Base-by-base conservation (phyloP, 2,329 filamentous ascomycete species). In the Ophiocordyceps australis region DNA sequence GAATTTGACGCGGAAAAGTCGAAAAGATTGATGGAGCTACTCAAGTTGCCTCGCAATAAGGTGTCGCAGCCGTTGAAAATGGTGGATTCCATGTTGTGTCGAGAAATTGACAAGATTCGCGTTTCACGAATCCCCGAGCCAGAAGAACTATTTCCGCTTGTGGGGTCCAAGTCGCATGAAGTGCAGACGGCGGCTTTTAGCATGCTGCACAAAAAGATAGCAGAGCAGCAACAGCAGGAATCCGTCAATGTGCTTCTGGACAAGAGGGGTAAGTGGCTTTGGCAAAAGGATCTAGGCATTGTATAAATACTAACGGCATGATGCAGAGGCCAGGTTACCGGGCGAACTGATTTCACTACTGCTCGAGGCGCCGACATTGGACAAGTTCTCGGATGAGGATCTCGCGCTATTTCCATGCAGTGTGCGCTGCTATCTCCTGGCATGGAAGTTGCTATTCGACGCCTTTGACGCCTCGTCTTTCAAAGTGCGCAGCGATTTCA, bases 381-480 rank as follows among this genome's bases (percentile, higher is more conserved):
- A 76, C n/a, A 59, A 60, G 9, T 66, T 82, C 23, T 59, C 65
- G 0, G 70, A 78, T 24, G 65, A 74, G 7, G 57, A 64, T 19
- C 69, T 83, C 14, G 62, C 72, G 5, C 58, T 66, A 11, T 77
- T 85, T 38, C 82, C 82, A 9, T 55, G 69, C 1, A 43, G 65
- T 0, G 58, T 93, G 24, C 70, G 82, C 27, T 71, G 74, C 8
- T 98, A 94, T 41, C 60, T 98, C 3, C 58, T 93, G 16, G 78
- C 81, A 9, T 98, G 89, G 89, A 69, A 80, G 34, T 59, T 95
- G 2, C 63, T 94, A 1, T 95, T 92, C 42, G 82, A 92, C 38
- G 75, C 86, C 23, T 91, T 86, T 42, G 57, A 61, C 12, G 69
- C 72, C 13, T 72, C 83, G 9, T 81, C 85, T 0, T 75, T 79